These are phyloP conservation scores for Myriosclerotinia curreyana DNA, from an alignment of 2,329 filamentous ascomycete genomes.

Conservation along the genomic window DNA sequence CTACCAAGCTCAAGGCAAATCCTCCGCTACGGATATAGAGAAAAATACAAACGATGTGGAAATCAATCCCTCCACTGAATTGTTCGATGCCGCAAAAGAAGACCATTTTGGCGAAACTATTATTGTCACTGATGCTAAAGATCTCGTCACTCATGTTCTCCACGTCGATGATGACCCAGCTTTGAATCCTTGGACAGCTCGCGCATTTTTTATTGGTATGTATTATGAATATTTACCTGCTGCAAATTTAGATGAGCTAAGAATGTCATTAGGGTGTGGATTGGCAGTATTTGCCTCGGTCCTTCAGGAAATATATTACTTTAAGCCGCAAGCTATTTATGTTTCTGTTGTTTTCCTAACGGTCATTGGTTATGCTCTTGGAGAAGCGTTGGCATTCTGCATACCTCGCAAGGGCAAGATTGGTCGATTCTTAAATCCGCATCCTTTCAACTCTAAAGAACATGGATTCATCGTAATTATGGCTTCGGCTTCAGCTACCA, in stretches of 20 bases:
- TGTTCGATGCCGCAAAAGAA: background rate
- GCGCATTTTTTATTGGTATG: conserved; percentile 41
- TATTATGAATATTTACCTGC: background rate
- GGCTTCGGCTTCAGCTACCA: conserved; percentile 53
- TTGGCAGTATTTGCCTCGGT: conserved; percentile 42
- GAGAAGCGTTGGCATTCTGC: conserved; percentile 37
- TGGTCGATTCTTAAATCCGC: conserved; percentile 57
- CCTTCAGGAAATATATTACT: conserved; percentile 46
- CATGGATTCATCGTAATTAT: conserved; percentile 65
- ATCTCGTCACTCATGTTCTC: background rate
- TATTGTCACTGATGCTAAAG: background rate
- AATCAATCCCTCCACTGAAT: background rate
- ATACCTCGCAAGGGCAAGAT: conserved; percentile 40
- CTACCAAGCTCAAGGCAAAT: background rate
- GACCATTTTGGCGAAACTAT: background rate
- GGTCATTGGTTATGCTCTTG: conserved; percentile 45
- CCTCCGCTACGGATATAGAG: background rate
- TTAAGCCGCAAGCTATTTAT: conserved; percentile 47
- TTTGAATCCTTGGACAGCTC: conserved; percentile 40
- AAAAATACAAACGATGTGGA: background rate
- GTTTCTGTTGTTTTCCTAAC: conserved; percentile 45
- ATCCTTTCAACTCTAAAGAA: conserved; percentile 67
- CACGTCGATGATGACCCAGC: conserved; percentile 25
- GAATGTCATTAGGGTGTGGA: conserved; percentile 39
- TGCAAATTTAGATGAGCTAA: conserved; percentile 26